phyloP scores from a whole-genome alignment of 2,329 filamentous ascomycete species.

The Erysiphe pulchra region DNA sequence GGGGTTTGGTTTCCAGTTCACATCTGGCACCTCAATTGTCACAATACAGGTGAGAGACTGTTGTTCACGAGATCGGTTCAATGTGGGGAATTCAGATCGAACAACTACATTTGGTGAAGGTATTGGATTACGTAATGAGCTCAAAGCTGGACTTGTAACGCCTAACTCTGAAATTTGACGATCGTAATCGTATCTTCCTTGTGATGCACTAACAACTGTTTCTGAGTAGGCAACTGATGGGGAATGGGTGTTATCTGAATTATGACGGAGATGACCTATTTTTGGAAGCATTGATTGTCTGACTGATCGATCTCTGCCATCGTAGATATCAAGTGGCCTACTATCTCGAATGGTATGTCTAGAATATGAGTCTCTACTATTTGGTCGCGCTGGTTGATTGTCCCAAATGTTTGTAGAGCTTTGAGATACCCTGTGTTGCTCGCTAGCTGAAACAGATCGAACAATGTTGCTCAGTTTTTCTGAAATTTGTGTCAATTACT shows the following conservation, averaged over 20 bases:
- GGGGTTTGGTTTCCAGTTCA: constrained; percentile 66
- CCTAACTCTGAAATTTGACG: constrained; percentile 87
- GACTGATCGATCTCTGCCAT: constrained; percentile 22
- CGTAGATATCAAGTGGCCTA: constrained; percentile 16
- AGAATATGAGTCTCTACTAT: constrained; percentile 19
- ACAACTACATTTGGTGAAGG: constrained; percentile 80
- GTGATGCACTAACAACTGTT: constrained; percentile 39
- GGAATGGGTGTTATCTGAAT: constrained; percentile 49
- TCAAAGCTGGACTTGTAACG: constrained; percentile 43
- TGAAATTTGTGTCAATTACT: constrained; percentile 15
- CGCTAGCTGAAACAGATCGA: constrained; percentile 47
- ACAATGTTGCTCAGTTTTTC: constrained; percentile 92
- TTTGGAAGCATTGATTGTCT: constrained; percentile 14
- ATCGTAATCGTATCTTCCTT: constrained; percentile 74
- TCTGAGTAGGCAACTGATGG: constrained; percentile 59
- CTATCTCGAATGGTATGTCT: constrained; percentile 10
- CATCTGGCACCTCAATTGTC: constrained; percentile 80
- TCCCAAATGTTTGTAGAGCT: constrained; percentile 48
- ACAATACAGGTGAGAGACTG: constrained; percentile 85
- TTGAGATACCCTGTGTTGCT: constrained; percentile 18
- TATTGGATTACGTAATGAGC: constrained; percentile 56
- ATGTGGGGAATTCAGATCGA: constrained; percentile 85
- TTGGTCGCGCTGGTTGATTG: constrained; percentile 26
- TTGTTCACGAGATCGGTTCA: constrained; percentile 76
- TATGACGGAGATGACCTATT: constrained; percentile 38